A percentile compares a stretch with the other conserved stretches of the same genome.
phyloP scores from a whole-genome alignment of 805 yeast genomes.

The Kodamaea leandrae region DNA sequence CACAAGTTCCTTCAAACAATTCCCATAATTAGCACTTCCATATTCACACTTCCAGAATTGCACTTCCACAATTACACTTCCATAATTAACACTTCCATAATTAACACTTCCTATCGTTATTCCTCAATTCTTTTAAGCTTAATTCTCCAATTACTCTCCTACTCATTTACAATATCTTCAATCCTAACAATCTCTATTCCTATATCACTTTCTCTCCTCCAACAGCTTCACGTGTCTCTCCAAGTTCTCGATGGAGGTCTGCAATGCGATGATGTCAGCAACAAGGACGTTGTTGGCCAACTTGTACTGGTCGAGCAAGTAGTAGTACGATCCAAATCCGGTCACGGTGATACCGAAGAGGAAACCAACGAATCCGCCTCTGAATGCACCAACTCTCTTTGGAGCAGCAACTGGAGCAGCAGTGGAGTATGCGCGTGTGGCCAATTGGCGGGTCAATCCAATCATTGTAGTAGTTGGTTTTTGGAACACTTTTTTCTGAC shows the following conservation, averaged over 20 bases:
- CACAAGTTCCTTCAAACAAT: too few species aligned
- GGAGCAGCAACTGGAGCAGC: conserved; percentile 23
- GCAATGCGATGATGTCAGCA: conserved; percentile 70
- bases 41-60: too few species aligned
- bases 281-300: conserved; percentile 68
- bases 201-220: conserved; percentile 39
- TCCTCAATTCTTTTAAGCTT: not conserved
- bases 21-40: too few species aligned
- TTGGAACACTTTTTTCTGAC: not conserved
- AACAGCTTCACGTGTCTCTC: conserved; percentile 67
- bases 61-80: too few species aligned
- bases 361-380: conserved; percentile 68
- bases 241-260: conserved; percentile 62
- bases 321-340: conserved; percentile 74
- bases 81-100: too few species aligned
- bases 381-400: conserved; percentile 39
- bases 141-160: not conserved
- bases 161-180: not conserved
- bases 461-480: conserved; percentile 12
- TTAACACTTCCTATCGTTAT: too few species aligned
- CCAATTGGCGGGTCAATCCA: conserved; percentile 19
- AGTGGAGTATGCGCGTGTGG: conserved; percentile 25
- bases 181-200: not conserved
- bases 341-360: conserved; percentile 72
- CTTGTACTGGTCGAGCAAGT: conserved; percentile 74